A percentile compares a stretch with the other conserved stretches of the same genome.
These are phyloP conservation scores for Crithidia acanthocephali DNA, from an alignment of 208 protist species.

Conservation along the genomic window DNA sequence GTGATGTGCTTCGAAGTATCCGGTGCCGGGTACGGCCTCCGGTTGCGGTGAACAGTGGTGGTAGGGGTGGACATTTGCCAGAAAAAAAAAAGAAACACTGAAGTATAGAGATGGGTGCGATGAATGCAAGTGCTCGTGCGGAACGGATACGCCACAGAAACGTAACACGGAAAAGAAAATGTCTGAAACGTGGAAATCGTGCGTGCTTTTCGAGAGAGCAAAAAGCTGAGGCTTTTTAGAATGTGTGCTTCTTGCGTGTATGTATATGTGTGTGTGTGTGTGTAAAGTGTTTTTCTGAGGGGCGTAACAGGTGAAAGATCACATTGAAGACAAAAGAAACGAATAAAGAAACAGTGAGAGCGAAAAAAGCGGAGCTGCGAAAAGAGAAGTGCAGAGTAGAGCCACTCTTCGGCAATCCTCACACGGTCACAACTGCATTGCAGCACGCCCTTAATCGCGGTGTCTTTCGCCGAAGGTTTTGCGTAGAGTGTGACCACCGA, in stretches of 20 bases:
- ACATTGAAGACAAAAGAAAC: not conserved
- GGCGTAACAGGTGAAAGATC: no score
- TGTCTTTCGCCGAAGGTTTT: no score
- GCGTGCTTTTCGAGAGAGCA: no score
- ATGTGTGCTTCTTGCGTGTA: no score
- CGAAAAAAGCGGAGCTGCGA: no score
- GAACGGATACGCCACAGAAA: not conserved
- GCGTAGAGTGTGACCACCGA: no score
- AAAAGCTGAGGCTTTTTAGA: no score
- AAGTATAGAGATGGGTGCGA: not conserved
- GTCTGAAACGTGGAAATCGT: no score
- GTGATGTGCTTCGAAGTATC: conserved; percentile 81
- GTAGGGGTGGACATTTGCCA: conserved; percentile 31
- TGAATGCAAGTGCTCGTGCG: conserved; percentile 12
- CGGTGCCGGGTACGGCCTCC: conserved; percentile 64
- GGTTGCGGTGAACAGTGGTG: conserved; percentile 25
- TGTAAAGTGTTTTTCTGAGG: not conserved
- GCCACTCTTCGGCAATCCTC: no score
- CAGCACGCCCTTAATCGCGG: not conserved
- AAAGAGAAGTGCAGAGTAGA: no score
- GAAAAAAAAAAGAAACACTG: not conserved
- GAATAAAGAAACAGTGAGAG: not conserved
- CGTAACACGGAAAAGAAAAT: not conserved
- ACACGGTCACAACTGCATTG: no score
- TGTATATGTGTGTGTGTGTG: conserved; percentile 7